phyloP scores from a whole-genome alignment of 345 rosid species.

The Geranium rotundifolium region DNA sequence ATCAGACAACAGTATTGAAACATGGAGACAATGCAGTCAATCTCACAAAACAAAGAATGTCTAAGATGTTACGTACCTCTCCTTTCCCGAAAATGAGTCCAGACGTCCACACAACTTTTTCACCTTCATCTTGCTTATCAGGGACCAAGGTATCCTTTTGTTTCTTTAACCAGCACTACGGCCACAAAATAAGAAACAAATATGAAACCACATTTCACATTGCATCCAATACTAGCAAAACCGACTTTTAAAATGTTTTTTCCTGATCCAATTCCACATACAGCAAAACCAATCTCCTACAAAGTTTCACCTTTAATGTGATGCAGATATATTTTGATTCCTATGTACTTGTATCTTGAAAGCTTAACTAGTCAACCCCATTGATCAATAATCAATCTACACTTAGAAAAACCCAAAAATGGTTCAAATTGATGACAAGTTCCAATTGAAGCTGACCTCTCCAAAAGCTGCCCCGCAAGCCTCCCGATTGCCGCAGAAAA shows the following conservation, averaged over 20 bases:
- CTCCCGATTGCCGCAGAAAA: constrained; percentile 63
- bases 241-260: not conserved
- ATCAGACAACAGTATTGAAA: not conserved
- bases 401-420: not conserved
- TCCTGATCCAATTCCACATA: not conserved
- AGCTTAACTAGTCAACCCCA: not conserved
- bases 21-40: not conserved
- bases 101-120: constrained; percentile 73
- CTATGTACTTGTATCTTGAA: not conserved
- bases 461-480: constrained; percentile 82
- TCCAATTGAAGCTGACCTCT: constrained; percentile 41
- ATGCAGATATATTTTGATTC: not conserved
- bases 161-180: constrained; percentile 96
- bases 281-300: no score
- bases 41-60: not conserved
- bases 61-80: constrained; percentile 40
- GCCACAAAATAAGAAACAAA: constrained; percentile 3
- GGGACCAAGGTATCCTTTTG: constrained; percentile 68
- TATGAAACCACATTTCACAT: constrained; percentile 1
- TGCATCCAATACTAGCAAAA: not conserved
- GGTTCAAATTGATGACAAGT: constrained; percentile 2
- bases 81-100: constrained; percentile 89
- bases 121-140: constrained; percentile 48
- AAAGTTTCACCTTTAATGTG: no score
- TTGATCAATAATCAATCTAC: not conserved